These are phyloP conservation scores for Phytopythium delawarense DNA, from an alignment of 352 stramenopile species.

Conservation along the genomic window DNA sequence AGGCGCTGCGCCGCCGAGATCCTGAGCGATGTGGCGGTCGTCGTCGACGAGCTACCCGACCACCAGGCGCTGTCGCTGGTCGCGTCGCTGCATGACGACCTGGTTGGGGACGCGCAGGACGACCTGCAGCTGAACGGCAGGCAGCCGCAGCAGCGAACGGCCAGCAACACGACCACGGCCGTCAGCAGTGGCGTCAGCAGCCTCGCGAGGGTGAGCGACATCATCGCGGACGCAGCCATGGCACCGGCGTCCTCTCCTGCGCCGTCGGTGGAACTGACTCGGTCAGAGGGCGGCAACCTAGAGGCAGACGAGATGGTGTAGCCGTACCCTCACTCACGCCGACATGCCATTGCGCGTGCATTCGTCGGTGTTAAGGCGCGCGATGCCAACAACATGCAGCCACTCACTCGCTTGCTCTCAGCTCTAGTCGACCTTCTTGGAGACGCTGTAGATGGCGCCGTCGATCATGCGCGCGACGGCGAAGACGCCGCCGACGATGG, in stretches of 20 bases:
- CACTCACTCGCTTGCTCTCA: background rate
- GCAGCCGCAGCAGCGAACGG: slow-evolving; percentile 11
- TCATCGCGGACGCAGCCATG: slow-evolving; percentile 20
- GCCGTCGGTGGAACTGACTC: background rate
- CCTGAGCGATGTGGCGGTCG: slow-evolving; percentile 44
- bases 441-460: slow-evolving; percentile 85
- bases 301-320: slow-evolving; percentile 21
- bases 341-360: background rate
- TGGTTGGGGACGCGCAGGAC: slow-evolving; percentile 23
- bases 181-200: background rate
- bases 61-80: slow-evolving; percentile 49
- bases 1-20: slow-evolving; percentile 56
- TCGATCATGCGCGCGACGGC: slow-evolving; percentile 86
- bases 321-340: background rate
- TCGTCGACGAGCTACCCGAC: slow-evolving; percentile 51
- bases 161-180: background rate
- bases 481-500: slow-evolving; percentile 85
- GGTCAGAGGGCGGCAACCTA: background rate
- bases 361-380: background rate
- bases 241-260: background rate
- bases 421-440: slow-evolving; percentile 82
- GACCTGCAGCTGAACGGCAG: slow-evolving; percentile 1
- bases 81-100: slow-evolving; percentile 41
- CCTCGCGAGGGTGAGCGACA: background rate
- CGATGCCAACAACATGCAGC: background rate